Conservation (phyloP, 2,329 filamentous ascomycete genomes). For the Chaetomium globosum region DNA sequence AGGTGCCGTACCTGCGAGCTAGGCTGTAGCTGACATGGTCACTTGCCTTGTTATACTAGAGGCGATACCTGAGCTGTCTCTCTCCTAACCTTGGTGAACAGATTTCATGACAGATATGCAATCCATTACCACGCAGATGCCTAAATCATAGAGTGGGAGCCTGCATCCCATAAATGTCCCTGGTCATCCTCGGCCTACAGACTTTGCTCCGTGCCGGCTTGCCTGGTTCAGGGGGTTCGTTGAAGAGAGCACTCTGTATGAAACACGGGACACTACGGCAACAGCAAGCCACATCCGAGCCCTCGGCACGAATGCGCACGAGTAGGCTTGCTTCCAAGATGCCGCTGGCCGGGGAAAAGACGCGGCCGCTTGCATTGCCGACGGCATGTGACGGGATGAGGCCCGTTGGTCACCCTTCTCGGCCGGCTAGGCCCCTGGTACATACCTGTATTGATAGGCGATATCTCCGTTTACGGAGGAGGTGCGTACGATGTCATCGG, state of each 20-base stretch:
- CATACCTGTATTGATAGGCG: neutral
- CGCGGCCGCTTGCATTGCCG: slow-evolving; percentile 15
- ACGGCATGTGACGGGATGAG: slow-evolving; percentile 11
- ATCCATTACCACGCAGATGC: neutral
- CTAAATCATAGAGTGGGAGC: neutral
- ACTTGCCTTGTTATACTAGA: neutral
- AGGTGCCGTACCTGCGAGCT: neutral
- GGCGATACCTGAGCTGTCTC: neutral
- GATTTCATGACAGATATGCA: neutral
- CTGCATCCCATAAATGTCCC: neutral
- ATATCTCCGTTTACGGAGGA: neutral
- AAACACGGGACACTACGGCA: neutral
- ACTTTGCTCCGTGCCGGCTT: neutral
- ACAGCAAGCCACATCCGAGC: slow-evolving; percentile 16
- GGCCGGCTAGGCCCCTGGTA: neutral
- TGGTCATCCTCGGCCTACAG: neutral
- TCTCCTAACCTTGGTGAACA: neutral
- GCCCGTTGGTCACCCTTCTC: neutral
- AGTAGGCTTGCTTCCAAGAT: neutral
- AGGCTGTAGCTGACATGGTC: neutral
- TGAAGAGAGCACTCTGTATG: neutral
- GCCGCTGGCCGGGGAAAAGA: neutral
- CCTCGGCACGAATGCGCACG: slow-evolving; percentile 11
- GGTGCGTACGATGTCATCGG: neutral
- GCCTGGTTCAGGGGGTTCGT: neutral